A percentile compares a stretch with the other conserved stretches of the same genome.
phyloP scores from a whole-genome alignment of 2,329 filamentous ascomycete species.

The Aspergillus quadrilineatus region DNA sequence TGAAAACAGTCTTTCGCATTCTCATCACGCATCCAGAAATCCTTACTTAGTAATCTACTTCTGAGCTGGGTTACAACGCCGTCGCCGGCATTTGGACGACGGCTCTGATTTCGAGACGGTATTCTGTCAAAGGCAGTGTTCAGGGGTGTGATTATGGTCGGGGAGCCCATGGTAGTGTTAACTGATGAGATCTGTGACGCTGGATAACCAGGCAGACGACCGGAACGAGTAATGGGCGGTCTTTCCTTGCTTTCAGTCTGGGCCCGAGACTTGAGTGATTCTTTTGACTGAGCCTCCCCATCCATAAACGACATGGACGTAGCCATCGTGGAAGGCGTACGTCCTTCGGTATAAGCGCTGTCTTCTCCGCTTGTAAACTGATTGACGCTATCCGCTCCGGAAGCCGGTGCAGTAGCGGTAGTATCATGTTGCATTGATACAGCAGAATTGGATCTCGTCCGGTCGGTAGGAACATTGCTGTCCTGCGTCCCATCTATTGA shows the following conservation, averaged over 20 bases:
- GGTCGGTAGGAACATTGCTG: conserved; percentile 33
- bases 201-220: conserved; percentile 47
- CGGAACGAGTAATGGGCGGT: conserved; percentile 43
- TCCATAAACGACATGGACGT: conserved; percentile 33
- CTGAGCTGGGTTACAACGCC: conserved; percentile 63
- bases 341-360: conserved; percentile 27
- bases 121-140: conserved; percentile 31
- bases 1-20: conserved; percentile 97
- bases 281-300: conserved; percentile 27
- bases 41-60: conserved; percentile 84
- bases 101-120: conserved; percentile 19
- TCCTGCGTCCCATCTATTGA: conserved; percentile 27
- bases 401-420: conserved; percentile 25
- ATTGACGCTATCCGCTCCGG: conserved; percentile 30
- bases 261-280: conserved; percentile 28
- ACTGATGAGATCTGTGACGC: conserved; percentile 42
- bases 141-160: conserved; percentile 30
- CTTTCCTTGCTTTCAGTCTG: conserved; percentile 32
- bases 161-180: conserved; percentile 48
- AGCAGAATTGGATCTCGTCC: conserved; percentile 31
- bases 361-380: conserved; percentile 30
- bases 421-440: conserved; percentile 31
- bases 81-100: conserved; percentile 24
- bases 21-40: conserved; percentile 99
- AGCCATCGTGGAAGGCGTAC: conserved; percentile 28